A percentile compares a stretch with the other conserved stretches of the same genome.
Conservation (phyloP, 2,329 filamentous ascomycete genomes). For the Phaeosphaeria sp. region DNA sequence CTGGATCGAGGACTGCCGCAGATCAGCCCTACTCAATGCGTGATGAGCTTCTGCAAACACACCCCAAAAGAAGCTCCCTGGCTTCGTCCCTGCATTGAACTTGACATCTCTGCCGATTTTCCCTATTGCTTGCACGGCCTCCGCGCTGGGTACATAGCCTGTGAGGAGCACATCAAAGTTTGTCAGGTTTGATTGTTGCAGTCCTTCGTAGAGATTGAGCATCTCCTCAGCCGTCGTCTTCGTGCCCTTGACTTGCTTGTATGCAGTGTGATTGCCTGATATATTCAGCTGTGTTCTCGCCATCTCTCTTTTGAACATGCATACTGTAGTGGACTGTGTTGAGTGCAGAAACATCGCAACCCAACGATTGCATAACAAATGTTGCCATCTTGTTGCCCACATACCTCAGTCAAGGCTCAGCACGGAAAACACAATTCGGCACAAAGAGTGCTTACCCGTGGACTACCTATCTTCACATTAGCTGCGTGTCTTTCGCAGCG, state of each 20-base stretch:
- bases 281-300: constrained; percentile 6
- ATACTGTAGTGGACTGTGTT: constrained; percentile 98
- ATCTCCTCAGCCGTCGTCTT: constrained; percentile 84
- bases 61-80: constrained; percentile 90
- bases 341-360: constrained; percentile 90
- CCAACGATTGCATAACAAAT: constrained; percentile 90
- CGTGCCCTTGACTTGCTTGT: constrained; percentile 85
- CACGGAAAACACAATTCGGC: constrained; percentile 3
- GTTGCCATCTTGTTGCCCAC: constrained; percentile 98
- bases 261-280: constrained; percentile 92
- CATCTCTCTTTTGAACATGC: constrained; percentile 35
- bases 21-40: constrained; percentile 18
- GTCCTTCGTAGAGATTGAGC: constrained; percentile 79
- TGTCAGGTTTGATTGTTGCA: constrained; percentile 82
- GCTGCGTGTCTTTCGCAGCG: constrained; percentile 18
- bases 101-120: constrained; percentile 82
- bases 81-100: constrained; percentile 64
- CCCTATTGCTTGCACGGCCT: constrained; percentile 83
- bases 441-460: constrained; percentile 66
- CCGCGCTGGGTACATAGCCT: constrained; percentile 89
- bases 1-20: constrained; percentile 79
- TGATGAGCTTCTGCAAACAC: constrained; percentile 20
- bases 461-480: constrained; percentile 63
- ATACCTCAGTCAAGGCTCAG: constrained; percentile 66
- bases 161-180: constrained; percentile 94